Percentiles rank a stretch among this genome's conserved stretches.
Evolutionary conservation across 305 asterid species (phyloP).

Genomic region (Nicotiana rustica): DNA sequence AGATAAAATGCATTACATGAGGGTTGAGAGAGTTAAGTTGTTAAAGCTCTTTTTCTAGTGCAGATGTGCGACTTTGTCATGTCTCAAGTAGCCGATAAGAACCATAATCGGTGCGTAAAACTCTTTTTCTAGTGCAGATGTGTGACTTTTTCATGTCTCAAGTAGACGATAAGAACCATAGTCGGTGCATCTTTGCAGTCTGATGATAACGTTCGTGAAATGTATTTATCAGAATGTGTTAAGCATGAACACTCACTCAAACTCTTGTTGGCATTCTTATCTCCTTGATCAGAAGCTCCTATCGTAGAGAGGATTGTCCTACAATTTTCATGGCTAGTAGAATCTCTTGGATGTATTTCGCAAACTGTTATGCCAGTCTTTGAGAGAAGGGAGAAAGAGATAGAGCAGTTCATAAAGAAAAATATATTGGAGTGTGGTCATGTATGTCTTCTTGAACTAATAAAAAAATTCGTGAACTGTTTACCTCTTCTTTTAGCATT

Average conservation of each 20-base stretch:
- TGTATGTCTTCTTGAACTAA: constrained; percentile 60
- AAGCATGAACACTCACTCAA: not conserved
- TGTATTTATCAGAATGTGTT: not conserved
- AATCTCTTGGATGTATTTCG: constrained; percentile 98
- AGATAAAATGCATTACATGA: too few relatives aligned
- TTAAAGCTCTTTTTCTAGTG: too few relatives aligned
- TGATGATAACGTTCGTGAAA: not conserved
- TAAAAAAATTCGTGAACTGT: constrained; percentile 33
- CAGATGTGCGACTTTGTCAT: too few relatives aligned
- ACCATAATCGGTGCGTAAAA: too few relatives aligned
- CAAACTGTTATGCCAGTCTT: constrained; percentile 99
- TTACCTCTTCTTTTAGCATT: not conserved
- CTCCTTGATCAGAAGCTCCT: not conserved
- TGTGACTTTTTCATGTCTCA: not conserved
- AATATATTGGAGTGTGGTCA: constrained; percentile 74
- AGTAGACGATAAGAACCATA: constrained; percentile 15
- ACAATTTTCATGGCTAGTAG: not conserved
- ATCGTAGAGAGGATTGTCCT: not conserved
- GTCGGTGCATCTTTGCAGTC: constrained; percentile 14
- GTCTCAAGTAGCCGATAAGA: too few relatives aligned
- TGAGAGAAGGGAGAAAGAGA: too few relatives aligned
- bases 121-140: constrained; percentile 6
- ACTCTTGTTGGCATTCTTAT: not conserved
- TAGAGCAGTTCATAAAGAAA: constrained; percentile 80
- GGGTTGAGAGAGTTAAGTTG: too few relatives aligned